Conservation (phyloP, 768 basidiomycete species). For the Hypholoma fasciculare region DNA sequence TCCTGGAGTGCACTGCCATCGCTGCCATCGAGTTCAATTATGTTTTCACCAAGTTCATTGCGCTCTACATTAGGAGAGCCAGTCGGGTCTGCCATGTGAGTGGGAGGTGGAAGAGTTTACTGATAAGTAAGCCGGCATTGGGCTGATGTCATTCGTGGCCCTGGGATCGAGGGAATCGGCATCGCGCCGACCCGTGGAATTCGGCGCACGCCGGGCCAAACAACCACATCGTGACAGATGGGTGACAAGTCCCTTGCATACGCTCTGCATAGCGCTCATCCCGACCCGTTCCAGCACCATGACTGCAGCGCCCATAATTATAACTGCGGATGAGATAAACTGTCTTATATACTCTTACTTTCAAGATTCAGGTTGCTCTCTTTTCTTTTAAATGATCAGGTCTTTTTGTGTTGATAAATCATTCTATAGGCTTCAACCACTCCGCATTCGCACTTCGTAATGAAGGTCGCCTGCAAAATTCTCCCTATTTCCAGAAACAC, state of each 20-base stretch:
- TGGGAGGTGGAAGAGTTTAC: constrained; percentile 1
- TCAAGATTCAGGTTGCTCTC: constrained; percentile 67
- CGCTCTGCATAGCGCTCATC: constrained; percentile 12
- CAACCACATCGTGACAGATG: constrained; percentile 8
- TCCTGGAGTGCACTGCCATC: constrained; percentile 18
- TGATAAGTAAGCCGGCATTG: constrained; percentile 5
- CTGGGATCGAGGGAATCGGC: constrained; percentile 7
- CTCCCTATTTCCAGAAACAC: constrained; percentile 67
- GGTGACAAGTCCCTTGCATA: constrained; percentile 14
- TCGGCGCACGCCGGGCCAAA: constrained; percentile 13
- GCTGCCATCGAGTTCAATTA: neutral
- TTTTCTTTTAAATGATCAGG: neutral
- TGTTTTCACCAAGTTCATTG: neutral
- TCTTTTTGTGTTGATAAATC: constrained; percentile 7
- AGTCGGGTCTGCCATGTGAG: constrained; percentile 15
- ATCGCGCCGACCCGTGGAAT: no score
- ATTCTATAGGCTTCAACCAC: constrained; percentile 67
- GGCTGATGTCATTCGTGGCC: constrained; percentile 12
- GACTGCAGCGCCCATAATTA: constrained; percentile 52
- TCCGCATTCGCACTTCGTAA: constrained; percentile 79
- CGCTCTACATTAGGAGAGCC: neutral
- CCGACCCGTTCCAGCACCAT: constrained; percentile 21
- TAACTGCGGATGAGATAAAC: constrained; percentile 83
- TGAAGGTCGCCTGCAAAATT: constrained; percentile 71
- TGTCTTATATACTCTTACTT: constrained; percentile 85